Percentiles rank a stretch among this genome's conserved stretches.
These are phyloP conservation scores for Mucor plumbeus DNA, from an alignment of 371 early-diverging fungal species.

Conservation along the genomic window DNA sequence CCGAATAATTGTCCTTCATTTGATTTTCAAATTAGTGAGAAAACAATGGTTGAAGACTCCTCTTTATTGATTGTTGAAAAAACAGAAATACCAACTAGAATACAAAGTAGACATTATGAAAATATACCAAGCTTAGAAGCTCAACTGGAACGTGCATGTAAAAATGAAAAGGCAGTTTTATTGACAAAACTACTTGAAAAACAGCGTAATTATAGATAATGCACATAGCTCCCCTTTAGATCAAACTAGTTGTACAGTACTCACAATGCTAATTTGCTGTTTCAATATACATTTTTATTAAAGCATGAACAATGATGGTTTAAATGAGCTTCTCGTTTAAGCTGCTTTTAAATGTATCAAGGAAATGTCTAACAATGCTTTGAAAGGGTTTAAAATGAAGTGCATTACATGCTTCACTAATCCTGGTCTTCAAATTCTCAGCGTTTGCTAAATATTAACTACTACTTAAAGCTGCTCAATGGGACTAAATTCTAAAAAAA, in stretches of 20 bases:
- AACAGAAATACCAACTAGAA: conserved; percentile 23
- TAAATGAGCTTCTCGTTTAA: no score
- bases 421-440: no score
- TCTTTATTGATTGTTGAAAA: not conserved
- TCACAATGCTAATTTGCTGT: not conserved
- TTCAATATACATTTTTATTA: no score
- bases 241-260: not conserved
- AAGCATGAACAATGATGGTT: no score
- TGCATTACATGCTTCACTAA: no score
- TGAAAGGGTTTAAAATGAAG: no score
- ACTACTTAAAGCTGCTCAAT: no score
- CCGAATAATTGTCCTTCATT: conserved; percentile 22
- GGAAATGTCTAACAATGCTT: no score
- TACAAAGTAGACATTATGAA: conserved; percentile 25
- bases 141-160: conserved; percentile 21
- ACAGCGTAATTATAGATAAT: conserved; percentile 5
- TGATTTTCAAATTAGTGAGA: conserved; percentile 18
- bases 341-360: no score
- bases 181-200: conserved; percentile 21
- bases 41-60: not conserved
- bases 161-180: conserved; percentile 16
- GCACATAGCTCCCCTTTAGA: conserved; percentile 12
- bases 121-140: conserved; percentile 21
- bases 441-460: no score
- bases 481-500: no score